Evolutionary conservation across 2,329 filamentous ascomycete species (phyloP).

Genomic region (Gremmenia infestans): DNA sequence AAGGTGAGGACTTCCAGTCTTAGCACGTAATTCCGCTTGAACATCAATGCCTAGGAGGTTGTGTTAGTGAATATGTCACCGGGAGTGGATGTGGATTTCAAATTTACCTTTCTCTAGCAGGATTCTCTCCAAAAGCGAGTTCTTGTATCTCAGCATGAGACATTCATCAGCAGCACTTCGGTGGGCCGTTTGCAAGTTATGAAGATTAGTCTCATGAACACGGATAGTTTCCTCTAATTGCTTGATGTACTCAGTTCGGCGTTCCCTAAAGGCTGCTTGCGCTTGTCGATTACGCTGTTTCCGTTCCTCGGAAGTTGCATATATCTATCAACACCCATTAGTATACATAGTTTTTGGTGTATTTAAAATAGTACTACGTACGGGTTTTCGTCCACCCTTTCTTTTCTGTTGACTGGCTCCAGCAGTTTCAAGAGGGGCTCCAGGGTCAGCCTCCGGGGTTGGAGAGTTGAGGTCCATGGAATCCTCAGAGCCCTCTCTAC

Average conservation of each 20-base stretch:
- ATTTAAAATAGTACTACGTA: conserved; percentile 45
- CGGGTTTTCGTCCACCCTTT: conserved; percentile 95
- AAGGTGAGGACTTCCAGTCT: conserved; percentile 81
- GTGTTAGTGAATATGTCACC: conserved; percentile 8
- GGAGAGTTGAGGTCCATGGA: conserved; percentile 47
- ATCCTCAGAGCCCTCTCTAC: conserved; percentile 57
- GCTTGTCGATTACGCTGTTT: conserved; percentile 97
- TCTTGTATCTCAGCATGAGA: conserved; percentile 97
- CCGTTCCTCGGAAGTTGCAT: conserved; percentile 96
- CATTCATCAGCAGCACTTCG: conserved; percentile 94
- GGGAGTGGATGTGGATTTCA: background rate
- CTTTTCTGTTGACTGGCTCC: conserved; percentile 68
- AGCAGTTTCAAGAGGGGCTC: conserved; percentile 41
- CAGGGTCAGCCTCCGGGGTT: conserved; percentile 51
- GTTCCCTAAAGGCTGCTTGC: conserved; percentile 93
- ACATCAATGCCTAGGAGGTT: conserved; percentile 79
- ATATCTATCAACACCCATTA: conserved; percentile 60
- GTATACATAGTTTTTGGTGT: conserved; percentile 4
- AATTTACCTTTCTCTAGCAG: conserved; percentile 83
- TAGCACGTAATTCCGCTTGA: conserved; percentile 88
- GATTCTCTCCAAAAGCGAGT: conserved; percentile 91
- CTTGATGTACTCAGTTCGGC: conserved; percentile 98
- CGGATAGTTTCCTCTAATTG: conserved; percentile 97
- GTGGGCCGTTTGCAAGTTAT: conserved; percentile 89
- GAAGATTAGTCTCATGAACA: conserved; percentile 89